Evolutionary conservation across 2,329 filamentous ascomycete genomes (phyloP).

Genomic region (Phyllosticta capitalensis): DNA sequence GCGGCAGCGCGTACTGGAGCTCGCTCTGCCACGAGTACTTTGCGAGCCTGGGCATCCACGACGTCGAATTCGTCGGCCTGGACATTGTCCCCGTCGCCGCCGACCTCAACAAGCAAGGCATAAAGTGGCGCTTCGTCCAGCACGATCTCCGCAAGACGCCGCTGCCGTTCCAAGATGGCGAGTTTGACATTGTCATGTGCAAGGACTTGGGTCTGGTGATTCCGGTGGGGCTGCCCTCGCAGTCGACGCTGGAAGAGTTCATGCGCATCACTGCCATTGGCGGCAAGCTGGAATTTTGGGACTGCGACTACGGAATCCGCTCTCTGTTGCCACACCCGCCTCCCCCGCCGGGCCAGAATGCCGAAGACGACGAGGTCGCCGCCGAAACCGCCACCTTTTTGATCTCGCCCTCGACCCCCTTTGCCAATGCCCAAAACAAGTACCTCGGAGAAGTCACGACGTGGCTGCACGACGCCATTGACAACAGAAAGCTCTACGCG

Average conservation of each 20-base stretch:
- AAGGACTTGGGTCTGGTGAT: constrained; percentile 73
- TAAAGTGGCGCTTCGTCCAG: constrained; percentile 82
- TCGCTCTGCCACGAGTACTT: constrained; percentile 78
- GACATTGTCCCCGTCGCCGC: constrained; percentile 68
- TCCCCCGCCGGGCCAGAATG: constrained; percentile 45
- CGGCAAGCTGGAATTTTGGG: constrained; percentile 80
- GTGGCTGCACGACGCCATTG: constrained; percentile 70
- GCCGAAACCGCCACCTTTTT: constrained; percentile 69
- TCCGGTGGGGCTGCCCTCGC: constrained; percentile 45
- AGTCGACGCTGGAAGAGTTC: constrained; percentile 58
- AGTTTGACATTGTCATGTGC: constrained; percentile 82
- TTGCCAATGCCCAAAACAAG: constrained; percentile 70
- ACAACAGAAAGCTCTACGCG: constrained; percentile 57
- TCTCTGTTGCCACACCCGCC: constrained; percentile 73
- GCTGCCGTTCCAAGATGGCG: constrained; percentile 66
- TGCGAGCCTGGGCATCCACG: constrained; percentile 53
- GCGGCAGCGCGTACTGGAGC: constrained; percentile 84
- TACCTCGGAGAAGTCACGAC: constrained; percentile 75
- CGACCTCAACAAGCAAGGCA: constrained; percentile 56
- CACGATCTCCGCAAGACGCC: constrained; percentile 71
- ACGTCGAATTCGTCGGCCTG: constrained; percentile 70
- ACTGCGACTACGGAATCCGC: constrained; percentile 74
- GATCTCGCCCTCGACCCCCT: constrained; percentile 72
- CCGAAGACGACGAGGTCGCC: constrained; percentile 55
- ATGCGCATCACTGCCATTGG: constrained; percentile 67